These are phyloP conservation scores for Colletotrichum melonis DNA, from an alignment of 2,329 filamentous ascomycete genomes.

Conservation along the genomic window DNA sequence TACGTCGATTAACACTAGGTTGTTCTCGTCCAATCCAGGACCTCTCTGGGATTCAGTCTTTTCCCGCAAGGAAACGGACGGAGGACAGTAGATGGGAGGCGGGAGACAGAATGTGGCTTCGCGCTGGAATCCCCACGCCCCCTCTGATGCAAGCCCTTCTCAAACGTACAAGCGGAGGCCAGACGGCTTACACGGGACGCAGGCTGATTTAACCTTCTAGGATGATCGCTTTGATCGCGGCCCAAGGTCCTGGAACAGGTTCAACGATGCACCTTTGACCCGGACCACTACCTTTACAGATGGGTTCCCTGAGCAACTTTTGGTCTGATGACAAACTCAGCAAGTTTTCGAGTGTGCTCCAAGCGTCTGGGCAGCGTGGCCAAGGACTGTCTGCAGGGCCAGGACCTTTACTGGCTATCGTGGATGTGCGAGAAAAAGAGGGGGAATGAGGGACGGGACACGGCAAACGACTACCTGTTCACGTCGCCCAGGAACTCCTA, in stretches of 20 bases:
- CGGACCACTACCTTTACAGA: slow-evolving; percentile 11
- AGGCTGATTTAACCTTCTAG: slow-evolving; percentile 27
- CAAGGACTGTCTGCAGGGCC: slow-evolving; percentile 22
- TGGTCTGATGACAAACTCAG: slow-evolving; percentile 25
- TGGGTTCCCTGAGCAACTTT: slow-evolving; percentile 17
- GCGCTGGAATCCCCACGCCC: not conserved
- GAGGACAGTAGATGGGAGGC: slow-evolving; percentile 25
- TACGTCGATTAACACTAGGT: not conserved
- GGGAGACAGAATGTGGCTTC: slow-evolving; percentile 18
- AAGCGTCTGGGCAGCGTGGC: slow-evolving; percentile 15
- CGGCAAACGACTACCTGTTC: slow-evolving; percentile 7
- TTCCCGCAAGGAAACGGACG: slow-evolving; percentile 21
- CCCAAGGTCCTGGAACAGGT: slow-evolving; percentile 19
- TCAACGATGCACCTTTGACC: slow-evolving; percentile 23
- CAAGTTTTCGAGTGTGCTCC: slow-evolving; percentile 4
- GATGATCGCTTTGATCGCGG: slow-evolving; percentile 25
- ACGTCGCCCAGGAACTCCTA: slow-evolving; percentile 4
- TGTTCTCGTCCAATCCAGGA: slow-evolving; percentile 22
- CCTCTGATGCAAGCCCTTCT: slow-evolving; percentile 12
- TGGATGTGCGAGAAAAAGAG: slow-evolving; percentile 10
- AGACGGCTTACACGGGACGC: slow-evolving; percentile 20
- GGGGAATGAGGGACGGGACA: slow-evolving; percentile 6
- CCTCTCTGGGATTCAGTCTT: not conserved
- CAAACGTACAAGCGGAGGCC: not conserved
- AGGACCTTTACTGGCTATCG: slow-evolving; percentile 1